Evolutionary conservation across 2,329 filamentous ascomycete genomes (phyloP), one percentile per base, ranked within the genome.

Genomic region (Verticillium nubilum): DNA sequence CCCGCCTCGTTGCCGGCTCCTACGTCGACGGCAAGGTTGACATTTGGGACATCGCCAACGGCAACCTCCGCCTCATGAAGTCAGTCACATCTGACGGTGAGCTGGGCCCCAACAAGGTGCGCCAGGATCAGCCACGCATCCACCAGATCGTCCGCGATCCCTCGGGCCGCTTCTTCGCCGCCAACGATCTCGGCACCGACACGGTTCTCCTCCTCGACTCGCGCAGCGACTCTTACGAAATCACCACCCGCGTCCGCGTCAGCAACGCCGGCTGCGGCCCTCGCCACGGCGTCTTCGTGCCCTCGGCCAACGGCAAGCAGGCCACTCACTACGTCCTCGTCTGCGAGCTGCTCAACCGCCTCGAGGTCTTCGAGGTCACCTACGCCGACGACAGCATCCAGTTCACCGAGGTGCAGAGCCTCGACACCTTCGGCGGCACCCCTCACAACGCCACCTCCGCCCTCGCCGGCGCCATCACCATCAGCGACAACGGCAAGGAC

Each of bases 111-210:
- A 65, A 70, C 56, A 66, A 64, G n/a, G 27, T 13, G 35, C 69
- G 70, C 33, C 74, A 77, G 65, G 65, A 64, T 10, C 62, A 63
- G 15, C 60, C 74, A 42, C 73, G 78, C 58, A 77, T 80, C 27
- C 81, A 84, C 67, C 77, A 83, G 69, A 71, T 75, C 12, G 68
- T 79, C 26, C 71, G 78, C 10, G 80, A 83, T 62, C 79, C 79
- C 7, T 75, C 74, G 3, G 80, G 80, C 28, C 74, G 75, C 54
- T 84, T 72, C 71, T 80, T 81, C 64, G 71, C 76, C 59, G 72
- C 80, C 58, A 76, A 76, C 60, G 78, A 83, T 64, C 75, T 83
- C 12, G 81, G 80, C 61, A 77, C 74, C 31, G 79, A 83, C 69
- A 67, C 69, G n/a, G 64, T 83, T 33, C 63, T 80, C 35, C 64